Conservation (phyloP, 2,329 filamentous ascomycete genomes). For the Scedosporium apiospermum region DNA sequence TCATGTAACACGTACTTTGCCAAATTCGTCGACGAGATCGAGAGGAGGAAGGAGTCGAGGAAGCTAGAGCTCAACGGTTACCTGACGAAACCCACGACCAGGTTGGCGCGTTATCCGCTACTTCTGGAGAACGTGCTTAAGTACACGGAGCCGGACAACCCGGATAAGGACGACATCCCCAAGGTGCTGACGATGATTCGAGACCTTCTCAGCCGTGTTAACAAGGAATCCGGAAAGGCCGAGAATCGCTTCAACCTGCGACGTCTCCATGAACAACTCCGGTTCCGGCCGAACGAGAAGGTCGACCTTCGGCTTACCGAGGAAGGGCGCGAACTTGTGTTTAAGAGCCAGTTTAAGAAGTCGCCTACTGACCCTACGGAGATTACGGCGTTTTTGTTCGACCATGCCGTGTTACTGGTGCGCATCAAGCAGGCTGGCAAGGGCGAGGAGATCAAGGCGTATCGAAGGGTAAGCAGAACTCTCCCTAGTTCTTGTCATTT, state of each 20-base stretch:
- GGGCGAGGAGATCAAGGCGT: constrained; percentile 88
- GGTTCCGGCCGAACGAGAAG: constrained; percentile 80
- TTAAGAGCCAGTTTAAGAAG: constrained; percentile 93
- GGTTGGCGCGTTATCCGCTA: constrained; percentile 86
- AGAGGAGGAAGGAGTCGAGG: constrained; percentile 88
- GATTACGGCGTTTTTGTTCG: constrained; percentile 91
- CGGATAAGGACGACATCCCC: constrained; percentile 86
- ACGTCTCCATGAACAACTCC: constrained; percentile 82
- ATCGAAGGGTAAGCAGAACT: constrained; percentile 51
- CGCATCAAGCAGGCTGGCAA: constrained; percentile 88
- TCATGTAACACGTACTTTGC: constrained; percentile 75
- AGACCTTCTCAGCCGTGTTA: constrained; percentile 79
- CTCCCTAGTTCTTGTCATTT: constrained; percentile 5
- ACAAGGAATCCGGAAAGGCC: constrained; percentile 89
- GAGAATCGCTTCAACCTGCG: constrained; percentile 96
- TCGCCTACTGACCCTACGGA: constrained; percentile 78
- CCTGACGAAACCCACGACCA: constrained; percentile 91
- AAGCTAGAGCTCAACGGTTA: constrained; percentile 97
- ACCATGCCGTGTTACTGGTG: constrained; percentile 88
- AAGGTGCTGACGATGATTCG: constrained; percentile 81
- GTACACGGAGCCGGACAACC: constrained; percentile 78
- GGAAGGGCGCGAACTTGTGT: constrained; percentile 83
- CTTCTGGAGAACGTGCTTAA: constrained; percentile 87
- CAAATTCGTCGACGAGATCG: constrained; percentile 92
- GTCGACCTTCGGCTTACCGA: constrained; percentile 93